Evolutionary conservation across 2,329 filamentous ascomycete genomes (phyloP).

Genomic region (Colletotrichum truncatum): DNA sequence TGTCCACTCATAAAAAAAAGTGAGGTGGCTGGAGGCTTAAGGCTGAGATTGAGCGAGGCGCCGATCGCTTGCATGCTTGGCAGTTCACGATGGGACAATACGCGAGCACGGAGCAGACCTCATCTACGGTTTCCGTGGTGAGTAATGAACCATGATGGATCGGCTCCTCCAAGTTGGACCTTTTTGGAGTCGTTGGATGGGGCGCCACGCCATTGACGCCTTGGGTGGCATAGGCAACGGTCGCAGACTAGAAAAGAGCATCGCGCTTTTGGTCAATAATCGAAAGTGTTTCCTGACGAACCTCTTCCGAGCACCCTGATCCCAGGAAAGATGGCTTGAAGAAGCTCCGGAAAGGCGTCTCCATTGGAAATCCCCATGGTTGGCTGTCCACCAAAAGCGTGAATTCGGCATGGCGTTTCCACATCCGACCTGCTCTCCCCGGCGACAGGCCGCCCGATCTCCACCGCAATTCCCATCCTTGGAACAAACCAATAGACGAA

Average conservation of each 20-base stretch:
- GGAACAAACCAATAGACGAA: background rate
- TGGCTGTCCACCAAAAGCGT: background rate
- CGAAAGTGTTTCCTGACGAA: background rate
- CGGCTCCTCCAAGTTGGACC: background rate
- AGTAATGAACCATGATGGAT: background rate
- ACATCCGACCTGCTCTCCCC: background rate
- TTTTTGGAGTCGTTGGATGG: background rate
- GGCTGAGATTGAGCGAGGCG: conserved; percentile 6
- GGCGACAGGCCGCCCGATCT: background rate
- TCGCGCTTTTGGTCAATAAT: background rate
- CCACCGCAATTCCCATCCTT: background rate
- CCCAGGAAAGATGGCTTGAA: background rate
- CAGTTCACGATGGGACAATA: background rate
- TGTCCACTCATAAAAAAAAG: background rate
- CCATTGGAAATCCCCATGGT: background rate
- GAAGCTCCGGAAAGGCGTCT: background rate
- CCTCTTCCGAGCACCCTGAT: conserved; percentile 4
- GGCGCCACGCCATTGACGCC: conserved; percentile 4
- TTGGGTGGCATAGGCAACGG: conserved; percentile 8
- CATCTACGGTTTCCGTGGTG: conserved; percentile 28
- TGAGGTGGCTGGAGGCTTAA: conserved; percentile 11
- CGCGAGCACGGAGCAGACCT: conserved; percentile 8
- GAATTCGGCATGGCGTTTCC: background rate
- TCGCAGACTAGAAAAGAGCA: background rate
- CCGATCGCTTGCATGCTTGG: conserved; percentile 3